Base-by-base conservation (phyloP, 1,139 yeast species). In the Kurtzmaniella quercitrusa region DNA sequence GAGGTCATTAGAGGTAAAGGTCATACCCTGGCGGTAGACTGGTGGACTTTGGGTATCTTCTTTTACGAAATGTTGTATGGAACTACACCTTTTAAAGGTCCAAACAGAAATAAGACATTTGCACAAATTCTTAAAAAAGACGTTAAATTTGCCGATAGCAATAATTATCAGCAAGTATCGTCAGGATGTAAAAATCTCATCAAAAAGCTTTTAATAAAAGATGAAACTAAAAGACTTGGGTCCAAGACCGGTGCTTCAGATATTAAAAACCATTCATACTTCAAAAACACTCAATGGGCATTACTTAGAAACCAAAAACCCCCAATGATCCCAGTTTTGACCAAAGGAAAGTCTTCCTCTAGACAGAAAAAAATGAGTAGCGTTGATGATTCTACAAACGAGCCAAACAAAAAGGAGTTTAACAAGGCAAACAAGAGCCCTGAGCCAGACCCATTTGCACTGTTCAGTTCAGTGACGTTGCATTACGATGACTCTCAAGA, bases 31-130 rank as follows among this genome's bases (percentile, higher is more conserved):
- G 96, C 98, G 0, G 98, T 93, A 15, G 98, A 93, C 63, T 93
- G 98, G 98, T 93, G 98, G 98, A 93, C 98, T 0, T 70, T 93
- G 49, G 98, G 98, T 1, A 90, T 93, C 33, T 75, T 93, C 55
- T 72, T 90, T 21, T 93, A 81, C 61, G 98, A 93, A 59, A 93
- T 93, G 98, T 69, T 93, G 36, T 90, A 81, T 62, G 98, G 98
- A 1, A 86, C 90, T 9, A 93, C 98, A 0, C 98, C 98, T 1
- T 93, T 93, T 67, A 93, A 93, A 64, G 98, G 98, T 6, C 72
- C 79, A 39, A 89, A 83, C 52, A 76, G 98, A 41, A 90, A 90
- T 58, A 82, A 82, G 53, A 93, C 98, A 0, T 93, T 93, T 64
- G 83, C 94, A 38, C 89, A 89, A 54, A 81, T 93, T 44, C 69